Evolutionary conservation across 148 eudicot genomes (phyloP), one percentile per base, ranked within the genome.

Genomic region (Drosera capensis): DNA sequence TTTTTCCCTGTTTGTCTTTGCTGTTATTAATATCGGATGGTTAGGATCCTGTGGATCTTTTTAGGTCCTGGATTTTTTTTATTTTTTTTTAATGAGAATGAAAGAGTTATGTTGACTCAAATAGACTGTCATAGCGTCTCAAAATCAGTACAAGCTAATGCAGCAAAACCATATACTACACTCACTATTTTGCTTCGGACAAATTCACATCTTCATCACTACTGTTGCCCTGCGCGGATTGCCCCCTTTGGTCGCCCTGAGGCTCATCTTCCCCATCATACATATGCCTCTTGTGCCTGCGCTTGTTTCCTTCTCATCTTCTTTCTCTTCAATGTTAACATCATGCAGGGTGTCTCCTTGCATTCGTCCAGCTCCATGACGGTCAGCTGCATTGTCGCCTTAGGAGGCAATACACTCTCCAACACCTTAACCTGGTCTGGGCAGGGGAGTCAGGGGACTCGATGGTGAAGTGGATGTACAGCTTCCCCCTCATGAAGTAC

Each of bases 161-260:
- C n/a, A n/a, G n/a, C n/a, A n/a, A n/a, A n/a, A n/a, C n/a, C n/a
- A n/a, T n/a, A n/a, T n/a, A n/a, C n/a, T n/a, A n/a, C n/a, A n/a
- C n/a, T n/a, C n/a, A n/a, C n/a, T n/a, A n/a, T n/a, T n/a, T n/a
- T n/a, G n/a, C n/a, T n/a, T n/a, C n/a, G n/a, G n/a, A n/a, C n/a
- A n/a, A n/a, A n/a, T n/a, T n/a, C n/a, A n/a, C n/a, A n/a, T n/a
- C n/a, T n/a, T n/a, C n/a, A n/a, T n/a, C n/a, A n/a, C n/a, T n/a
- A n/a, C n/a, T n/a, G n/a, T n/a, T n/a, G n/a, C n/a, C n/a, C 47
- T 72, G 77, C 31, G 77, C 77, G 45, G 72, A 71, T 48, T 71
- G 77, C 25, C 67, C 77, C 42, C 72, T 67, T 47, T 71, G 77
- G 23, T 64, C 75, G 23, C 77, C 68, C 40, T 68, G 72, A n/a